Evolutionary conservation across 148 eudicot species (phyloP).

Genomic region (Vaccinium myrtillus): DNA sequence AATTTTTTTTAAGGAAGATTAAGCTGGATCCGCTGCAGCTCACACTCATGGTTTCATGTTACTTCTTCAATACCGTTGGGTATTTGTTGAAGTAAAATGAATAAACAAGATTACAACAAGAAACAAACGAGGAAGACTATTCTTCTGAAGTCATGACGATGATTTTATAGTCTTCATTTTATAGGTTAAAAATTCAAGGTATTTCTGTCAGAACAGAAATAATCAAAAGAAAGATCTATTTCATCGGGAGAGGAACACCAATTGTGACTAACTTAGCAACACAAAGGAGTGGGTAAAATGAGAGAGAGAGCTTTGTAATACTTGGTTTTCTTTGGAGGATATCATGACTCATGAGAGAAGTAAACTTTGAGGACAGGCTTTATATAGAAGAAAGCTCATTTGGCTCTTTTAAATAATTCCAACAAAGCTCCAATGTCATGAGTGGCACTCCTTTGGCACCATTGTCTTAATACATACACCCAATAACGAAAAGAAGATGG

Average conservation of each 20-base stretch:
- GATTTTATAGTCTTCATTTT: neutral
- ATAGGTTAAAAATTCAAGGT: neutral
- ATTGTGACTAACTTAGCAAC: neutral
- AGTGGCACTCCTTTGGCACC: neutral
- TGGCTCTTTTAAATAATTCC: neutral
- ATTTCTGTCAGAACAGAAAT: neutral
- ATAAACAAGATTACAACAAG: neutral
- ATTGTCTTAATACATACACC: neutral
- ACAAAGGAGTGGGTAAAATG: neutral
- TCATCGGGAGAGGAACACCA: neutral
- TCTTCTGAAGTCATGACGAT: neutral
- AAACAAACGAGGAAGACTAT: neutral
- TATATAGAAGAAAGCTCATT: neutral
- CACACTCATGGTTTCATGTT: neutral
- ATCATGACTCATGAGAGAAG: neutral
- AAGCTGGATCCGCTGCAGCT: neutral
- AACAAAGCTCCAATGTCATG: neutral
- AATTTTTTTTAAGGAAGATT: neutral
- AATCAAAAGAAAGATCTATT: neutral
- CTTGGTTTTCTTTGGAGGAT: neutral
- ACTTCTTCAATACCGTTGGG: neutral
- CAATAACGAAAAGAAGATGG: neutral
- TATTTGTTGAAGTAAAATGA: neutral
- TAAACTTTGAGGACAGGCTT: neutral
- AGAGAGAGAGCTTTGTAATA: neutral